These are phyloP conservation scores for Ulmus americana DNA, from an alignment of 331 rosid species.

Conservation along the genomic window DNA sequence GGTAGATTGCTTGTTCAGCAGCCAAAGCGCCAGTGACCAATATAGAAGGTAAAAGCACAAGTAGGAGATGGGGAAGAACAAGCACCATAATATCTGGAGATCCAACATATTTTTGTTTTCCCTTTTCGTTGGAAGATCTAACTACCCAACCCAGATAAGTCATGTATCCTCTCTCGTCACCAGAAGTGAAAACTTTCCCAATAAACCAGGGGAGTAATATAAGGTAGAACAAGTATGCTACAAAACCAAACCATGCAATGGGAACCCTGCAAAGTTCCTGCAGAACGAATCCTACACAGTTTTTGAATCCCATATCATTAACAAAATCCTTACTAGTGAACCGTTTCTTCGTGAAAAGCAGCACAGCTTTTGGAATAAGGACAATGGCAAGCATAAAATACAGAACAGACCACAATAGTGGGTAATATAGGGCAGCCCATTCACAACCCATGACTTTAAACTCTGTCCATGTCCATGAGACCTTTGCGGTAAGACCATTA, in stretches of 20 bases:
- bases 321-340: constrained; percentile 51
- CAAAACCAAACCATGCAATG: constrained; percentile 56
- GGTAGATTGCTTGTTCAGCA: constrained; percentile 53
- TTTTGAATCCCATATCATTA: constrained; percentile 39
- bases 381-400: constrained; percentile 46
- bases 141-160: constrained; percentile 84
- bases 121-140: constrained; percentile 35
- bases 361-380: constrained; percentile 61
- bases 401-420: constrained; percentile 58
- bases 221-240: constrained; percentile 65
- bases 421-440: constrained; percentile 72
- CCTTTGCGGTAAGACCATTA: constrained; percentile 50
- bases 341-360: constrained; percentile 47
- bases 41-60: constrained; percentile 70
- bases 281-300: constrained; percentile 52
- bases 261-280: constrained; percentile 65
- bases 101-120: constrained; percentile 58
- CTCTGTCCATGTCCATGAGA: constrained; percentile 90
- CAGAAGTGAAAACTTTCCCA: constrained; percentile 68
- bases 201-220: constrained; percentile 67
- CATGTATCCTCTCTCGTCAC: constrained; percentile 55
- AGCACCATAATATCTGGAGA: constrained; percentile 75
- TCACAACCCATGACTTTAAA: constrained; percentile 85
- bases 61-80: constrained; percentile 74
- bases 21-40: constrained; percentile 45